These are phyloP conservation scores for Trichoderma virens DNA, from an alignment of 495 filamentous ascomycete genomes.

Conservation along the genomic window DNA sequence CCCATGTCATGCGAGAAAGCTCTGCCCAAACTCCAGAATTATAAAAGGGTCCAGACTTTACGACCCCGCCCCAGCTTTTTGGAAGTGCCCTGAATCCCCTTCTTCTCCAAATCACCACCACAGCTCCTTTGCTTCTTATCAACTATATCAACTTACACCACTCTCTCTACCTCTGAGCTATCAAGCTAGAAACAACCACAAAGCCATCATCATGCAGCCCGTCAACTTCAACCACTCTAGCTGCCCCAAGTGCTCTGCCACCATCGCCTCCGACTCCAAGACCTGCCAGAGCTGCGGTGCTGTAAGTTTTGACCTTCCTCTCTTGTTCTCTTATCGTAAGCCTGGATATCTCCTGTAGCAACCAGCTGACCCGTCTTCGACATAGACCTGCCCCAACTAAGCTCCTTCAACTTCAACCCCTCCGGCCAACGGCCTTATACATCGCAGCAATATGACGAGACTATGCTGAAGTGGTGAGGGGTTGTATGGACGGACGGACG, in stretches of 20 bases:
- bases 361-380: not conserved
- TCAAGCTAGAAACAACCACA: too few relatives aligned
- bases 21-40: too few relatives aligned
- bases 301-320: conserved; percentile 25
- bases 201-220: conserved; percentile 33
- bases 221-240: conserved; percentile 16
- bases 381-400: conserved; percentile 22
- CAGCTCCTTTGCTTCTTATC: too few relatives aligned
- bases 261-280: conserved; percentile 32
- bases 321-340: conserved; percentile 1
- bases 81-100: too few relatives aligned
- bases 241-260: conserved; percentile 43
- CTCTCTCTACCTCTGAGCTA: too few relatives aligned
- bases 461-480: too few relatives aligned
- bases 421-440: not conserved
- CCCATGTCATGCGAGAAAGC: too few relatives aligned
- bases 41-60: too few relatives aligned
- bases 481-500: not conserved
- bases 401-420: not conserved
- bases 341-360: too few relatives aligned
- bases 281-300: conserved; percentile 41
- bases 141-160: too few relatives aligned
- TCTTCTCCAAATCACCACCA: too few relatives aligned
- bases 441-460: not conserved
- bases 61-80: too few relatives aligned